Evolutionary conservation across 148 eudicot genomes (phyloP).

Genomic region (Rhododendron griersonianum): DNA sequence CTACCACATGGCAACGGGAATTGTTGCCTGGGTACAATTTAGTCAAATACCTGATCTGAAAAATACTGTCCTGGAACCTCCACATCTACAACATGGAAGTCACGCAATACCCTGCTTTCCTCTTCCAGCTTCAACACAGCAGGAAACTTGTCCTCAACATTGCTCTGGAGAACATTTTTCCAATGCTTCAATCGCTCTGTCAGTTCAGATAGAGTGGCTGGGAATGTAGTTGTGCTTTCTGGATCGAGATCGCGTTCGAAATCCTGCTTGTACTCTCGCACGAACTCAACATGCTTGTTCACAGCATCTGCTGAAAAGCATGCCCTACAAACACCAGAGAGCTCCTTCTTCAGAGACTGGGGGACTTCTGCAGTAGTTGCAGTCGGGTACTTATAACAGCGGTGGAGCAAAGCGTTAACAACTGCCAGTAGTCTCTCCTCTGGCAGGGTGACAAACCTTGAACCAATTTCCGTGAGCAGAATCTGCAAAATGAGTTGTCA

Average conservation of each 20-base stretch:
- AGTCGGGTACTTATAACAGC: slow-evolving; percentile 96
- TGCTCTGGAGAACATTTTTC: slow-evolving; percentile 97
- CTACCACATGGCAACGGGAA: not conserved
- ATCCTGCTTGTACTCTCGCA: slow-evolving; percentile 91
- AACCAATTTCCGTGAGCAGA: slow-evolving; percentile 92
- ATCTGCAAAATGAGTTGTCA: slow-evolving; percentile 35
- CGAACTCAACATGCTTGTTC: slow-evolving; percentile 95
- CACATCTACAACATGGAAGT: slow-evolving; percentile 94
- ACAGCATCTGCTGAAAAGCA: slow-evolving; percentile 99
- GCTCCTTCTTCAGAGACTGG: slow-evolving; percentile 95
- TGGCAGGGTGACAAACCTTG: slow-evolving; percentile 97
- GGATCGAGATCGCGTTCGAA: slow-evolving; percentile 99
- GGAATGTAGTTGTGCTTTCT: slow-evolving; percentile 81
- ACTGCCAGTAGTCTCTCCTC: slow-evolving; percentile 97
- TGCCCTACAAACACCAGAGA: slow-evolving; percentile 96
- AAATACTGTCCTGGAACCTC: slow-evolving; percentile 99
- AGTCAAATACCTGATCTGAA: slow-evolving; percentile 68
- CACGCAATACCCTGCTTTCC: slow-evolving; percentile 94
- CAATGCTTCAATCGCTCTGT: slow-evolving; percentile 91
- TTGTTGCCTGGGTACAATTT: not conserved
- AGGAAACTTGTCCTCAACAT: slow-evolving; percentile 95
- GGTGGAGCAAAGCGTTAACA: slow-evolving; percentile 90
- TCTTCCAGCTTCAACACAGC: slow-evolving; percentile 95
- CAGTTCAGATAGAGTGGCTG: slow-evolving; percentile 78
- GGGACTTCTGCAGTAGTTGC: slow-evolving; percentile 99